phyloP scores from a whole-genome alignment of 768 basidiomycete genomes.

The Lactarius tabidus region DNA sequence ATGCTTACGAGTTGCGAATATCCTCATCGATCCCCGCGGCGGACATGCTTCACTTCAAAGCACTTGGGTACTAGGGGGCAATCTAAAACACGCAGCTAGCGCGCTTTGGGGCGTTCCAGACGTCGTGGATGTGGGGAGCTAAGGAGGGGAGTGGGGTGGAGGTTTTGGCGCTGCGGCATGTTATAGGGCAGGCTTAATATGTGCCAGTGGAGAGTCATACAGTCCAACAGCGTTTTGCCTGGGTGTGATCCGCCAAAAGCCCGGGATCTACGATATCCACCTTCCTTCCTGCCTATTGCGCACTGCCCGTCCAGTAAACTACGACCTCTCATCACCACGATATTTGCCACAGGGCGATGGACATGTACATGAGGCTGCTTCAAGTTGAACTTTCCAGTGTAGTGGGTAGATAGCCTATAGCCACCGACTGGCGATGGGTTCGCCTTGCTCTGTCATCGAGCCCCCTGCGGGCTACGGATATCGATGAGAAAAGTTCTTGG shows the following conservation, averaged over 20 bases:
- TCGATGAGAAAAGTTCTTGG: too few relatives aligned
- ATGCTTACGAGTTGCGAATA: constrained; percentile 5
- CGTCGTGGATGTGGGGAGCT: background rate
- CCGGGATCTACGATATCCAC: background rate
- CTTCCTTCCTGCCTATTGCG: background rate
- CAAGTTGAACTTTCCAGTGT: background rate
- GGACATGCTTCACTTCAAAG: background rate
- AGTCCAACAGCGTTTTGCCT: background rate
- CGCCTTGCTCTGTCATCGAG: background rate
- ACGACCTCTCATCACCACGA: background rate
- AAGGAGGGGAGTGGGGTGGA: too few relatives aligned
- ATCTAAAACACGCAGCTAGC: background rate
- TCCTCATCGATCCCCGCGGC: background rate
- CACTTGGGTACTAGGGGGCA: background rate
- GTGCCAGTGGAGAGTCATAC: background rate
- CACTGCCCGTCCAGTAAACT: background rate
- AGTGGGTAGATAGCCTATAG: too few relatives aligned
- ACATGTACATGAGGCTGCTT: background rate
- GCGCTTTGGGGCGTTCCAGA: background rate
- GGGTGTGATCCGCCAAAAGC: background rate
- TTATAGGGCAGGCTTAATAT: background rate
- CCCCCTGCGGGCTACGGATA: too few relatives aligned
- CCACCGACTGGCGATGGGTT: too few relatives aligned
- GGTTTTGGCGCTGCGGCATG: background rate
- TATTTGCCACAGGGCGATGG: background rate